Evolutionary conservation across 2,329 filamentous ascomycete species (phyloP).

Genomic region (Graphilbum sp.): DNA sequence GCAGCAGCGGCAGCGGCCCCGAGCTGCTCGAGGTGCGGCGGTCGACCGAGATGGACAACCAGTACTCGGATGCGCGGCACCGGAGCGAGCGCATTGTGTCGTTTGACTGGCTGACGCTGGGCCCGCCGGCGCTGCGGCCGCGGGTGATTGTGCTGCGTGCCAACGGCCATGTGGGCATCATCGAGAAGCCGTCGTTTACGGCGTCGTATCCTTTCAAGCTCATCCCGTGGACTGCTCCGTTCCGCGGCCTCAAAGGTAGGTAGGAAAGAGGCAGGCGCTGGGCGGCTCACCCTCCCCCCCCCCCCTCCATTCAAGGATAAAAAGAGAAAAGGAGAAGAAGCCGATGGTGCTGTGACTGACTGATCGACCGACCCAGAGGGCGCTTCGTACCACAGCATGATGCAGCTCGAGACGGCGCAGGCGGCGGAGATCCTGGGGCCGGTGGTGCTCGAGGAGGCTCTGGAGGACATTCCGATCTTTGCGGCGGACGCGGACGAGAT

Average conservation of each 20-base stretch:
- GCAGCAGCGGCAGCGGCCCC: slow-evolving; percentile 35
- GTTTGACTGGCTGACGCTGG: slow-evolving; percentile 50
- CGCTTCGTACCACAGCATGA: slow-evolving; percentile 34
- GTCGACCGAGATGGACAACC: slow-evolving; percentile 46
- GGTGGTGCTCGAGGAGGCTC: slow-evolving; percentile 33
- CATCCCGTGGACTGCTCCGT: slow-evolving; percentile 42
- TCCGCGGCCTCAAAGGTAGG: slow-evolving; percentile 37
- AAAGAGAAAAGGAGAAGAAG: no score
- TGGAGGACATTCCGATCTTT: slow-evolving; percentile 40
- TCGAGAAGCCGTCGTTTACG: slow-evolving; percentile 43
- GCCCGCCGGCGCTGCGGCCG: slow-evolving; percentile 36
- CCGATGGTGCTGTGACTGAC: no score
- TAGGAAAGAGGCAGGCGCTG: no score
- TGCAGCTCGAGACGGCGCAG: slow-evolving; percentile 41
- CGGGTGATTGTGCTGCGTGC: slow-evolving; percentile 43
- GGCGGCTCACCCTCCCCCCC: no score
- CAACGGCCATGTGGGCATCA: slow-evolving; percentile 43
- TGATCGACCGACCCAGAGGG: slow-evolving; percentile 18
- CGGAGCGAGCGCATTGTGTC: slow-evolving; percentile 47
- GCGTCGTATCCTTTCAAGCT: slow-evolving; percentile 42
- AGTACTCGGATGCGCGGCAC: slow-evolving; percentile 32
- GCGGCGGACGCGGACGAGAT: slow-evolving; percentile 31
- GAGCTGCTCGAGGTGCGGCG: slow-evolving; percentile 42
- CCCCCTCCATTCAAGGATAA: no score
- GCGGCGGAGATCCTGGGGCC: slow-evolving; percentile 36